Evolutionary conservation across 2,329 filamentous ascomycete species (phyloP).

Genomic region (Trichoderma aggressivum): DNA sequence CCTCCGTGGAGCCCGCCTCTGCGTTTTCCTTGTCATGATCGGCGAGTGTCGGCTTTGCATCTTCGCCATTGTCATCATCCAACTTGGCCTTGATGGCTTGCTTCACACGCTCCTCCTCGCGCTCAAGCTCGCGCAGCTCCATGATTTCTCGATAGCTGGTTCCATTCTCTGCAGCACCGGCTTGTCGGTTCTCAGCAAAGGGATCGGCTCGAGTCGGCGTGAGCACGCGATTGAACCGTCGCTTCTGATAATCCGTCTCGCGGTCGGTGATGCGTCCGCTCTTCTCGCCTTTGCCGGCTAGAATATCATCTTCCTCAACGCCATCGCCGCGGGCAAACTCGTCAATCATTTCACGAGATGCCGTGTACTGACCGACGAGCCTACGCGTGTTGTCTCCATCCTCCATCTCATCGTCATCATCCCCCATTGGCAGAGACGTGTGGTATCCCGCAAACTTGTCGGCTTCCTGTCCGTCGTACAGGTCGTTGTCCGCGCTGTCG

Average conservation of each 20-base stretch:
- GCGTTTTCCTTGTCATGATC: conserved; percentile 70
- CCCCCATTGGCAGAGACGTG: conserved; percentile 76
- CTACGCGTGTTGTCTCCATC: conserved; percentile 70
- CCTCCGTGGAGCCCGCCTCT: conserved; percentile 65
- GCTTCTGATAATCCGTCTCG: conserved; percentile 97
- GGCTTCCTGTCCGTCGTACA: conserved; percentile 74
- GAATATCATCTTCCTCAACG: conserved; percentile 87
- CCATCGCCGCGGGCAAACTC: conserved; percentile 84
- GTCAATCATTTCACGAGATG: conserved; percentile 85
- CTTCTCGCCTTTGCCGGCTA: conserved; percentile 79
- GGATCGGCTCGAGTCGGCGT: conserved; percentile 84
- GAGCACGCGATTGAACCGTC: conserved; percentile 81
- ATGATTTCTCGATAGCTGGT: conserved; percentile 87
- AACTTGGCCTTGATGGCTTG: conserved; percentile 74
- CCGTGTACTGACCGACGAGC: conserved; percentile 93
- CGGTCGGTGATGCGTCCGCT: conserved; percentile 87
- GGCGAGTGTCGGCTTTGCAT: conserved; percentile 71
- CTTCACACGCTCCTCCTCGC: conserved; percentile 85
- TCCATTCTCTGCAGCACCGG: conserved; percentile 65
- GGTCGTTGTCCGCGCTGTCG: conserved; percentile 80
- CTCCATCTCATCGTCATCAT: conserved; percentile 73
- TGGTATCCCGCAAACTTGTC: conserved; percentile 90
- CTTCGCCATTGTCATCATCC: conserved; percentile 53
- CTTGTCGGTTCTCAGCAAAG: conserved; percentile 72
- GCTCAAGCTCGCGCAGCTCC: conserved; percentile 84